These are phyloP conservation scores for Rickenella mellea DNA, from an alignment of 768 basidiomycete genomes.

Conservation along the genomic window DNA sequence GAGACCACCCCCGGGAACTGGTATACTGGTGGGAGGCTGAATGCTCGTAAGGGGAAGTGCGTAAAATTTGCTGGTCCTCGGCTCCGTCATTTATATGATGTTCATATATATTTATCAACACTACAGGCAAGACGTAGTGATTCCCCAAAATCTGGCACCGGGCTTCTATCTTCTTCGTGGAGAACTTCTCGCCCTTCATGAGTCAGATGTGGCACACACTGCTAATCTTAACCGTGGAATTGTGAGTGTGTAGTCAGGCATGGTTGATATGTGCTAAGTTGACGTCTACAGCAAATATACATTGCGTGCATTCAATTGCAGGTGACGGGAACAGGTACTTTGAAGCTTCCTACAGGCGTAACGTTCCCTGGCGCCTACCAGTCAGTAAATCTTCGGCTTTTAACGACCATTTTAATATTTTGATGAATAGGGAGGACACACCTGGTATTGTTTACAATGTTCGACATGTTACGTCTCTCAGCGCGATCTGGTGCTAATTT, in stretches of 20 bases:
- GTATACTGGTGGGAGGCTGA: constrained; percentile 4
- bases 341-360: constrained; percentile 5
- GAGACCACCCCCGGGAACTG: constrained; percentile 1
- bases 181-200: constrained; percentile 7
- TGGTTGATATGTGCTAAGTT: no score
- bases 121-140: constrained; percentile 5
- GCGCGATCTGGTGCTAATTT: background rate
- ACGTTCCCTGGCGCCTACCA: constrained; percentile 9
- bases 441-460: background rate
- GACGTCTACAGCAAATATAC: no score
- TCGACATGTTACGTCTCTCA: background rate
- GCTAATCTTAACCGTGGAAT: constrained; percentile 1
- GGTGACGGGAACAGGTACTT: constrained; percentile 5
- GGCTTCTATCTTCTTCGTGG: constrained; percentile 9
- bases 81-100: background rate
- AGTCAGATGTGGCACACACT: constrained; percentile 2
- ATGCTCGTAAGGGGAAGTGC: constrained; percentile 4
- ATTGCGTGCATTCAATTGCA: constrained; percentile 6
- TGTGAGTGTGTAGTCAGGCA: no score
- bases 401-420: background rate
- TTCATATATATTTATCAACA: no score
- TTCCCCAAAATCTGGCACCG: constrained; percentile 5
- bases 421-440: background rate
- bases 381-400: background rate
- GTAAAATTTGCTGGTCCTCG: background rate